These are phyloP conservation scores for Triadica sebifera DNA, from an alignment of 345 rosid genomes.

Conservation along the genomic window DNA sequence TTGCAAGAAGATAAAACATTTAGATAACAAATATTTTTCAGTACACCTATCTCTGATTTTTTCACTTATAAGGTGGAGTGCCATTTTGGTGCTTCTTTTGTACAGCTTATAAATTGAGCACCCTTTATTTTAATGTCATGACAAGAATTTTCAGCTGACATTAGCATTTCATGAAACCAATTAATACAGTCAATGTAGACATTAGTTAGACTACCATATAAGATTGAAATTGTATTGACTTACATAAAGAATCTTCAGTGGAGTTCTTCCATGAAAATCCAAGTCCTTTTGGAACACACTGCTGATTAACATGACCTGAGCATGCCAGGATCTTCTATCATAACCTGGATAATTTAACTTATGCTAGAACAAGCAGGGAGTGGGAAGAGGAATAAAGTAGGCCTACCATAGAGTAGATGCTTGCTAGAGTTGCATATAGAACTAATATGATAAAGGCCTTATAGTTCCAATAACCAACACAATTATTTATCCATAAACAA, in stretches of 20 bases:
- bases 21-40: not conserved
- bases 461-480: slow-evolving; percentile 32
- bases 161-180: not conserved
- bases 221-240: slow-evolving; percentile 23
- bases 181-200: not conserved
- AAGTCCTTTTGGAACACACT: slow-evolving; percentile 42
- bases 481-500: slow-evolving; percentile 33
- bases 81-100: too few species aligned
- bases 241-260: slow-evolving; percentile 50
- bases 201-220: not conserved
- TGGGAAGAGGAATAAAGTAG: not conserved
- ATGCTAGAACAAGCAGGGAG: not conserved
- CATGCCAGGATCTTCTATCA: slow-evolving; percentile 16
- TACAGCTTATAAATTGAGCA: not conserved
- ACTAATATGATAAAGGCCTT: slow-evolving; percentile 25
- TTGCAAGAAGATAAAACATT: not conserved
- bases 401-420: slow-evolving; percentile 65
- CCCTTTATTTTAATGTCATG: not conserved
- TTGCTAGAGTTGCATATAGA: slow-evolving; percentile 55
- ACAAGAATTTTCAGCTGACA: not conserved
- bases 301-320: slow-evolving; percentile 47
- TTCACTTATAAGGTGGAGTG: not conserved
- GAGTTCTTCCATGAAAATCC: slow-evolving; percentile 38
- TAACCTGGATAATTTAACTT: slow-evolving; percentile 1
- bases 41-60: not conserved